Conservation (phyloP, 345 rosid genomes). For the Hibiscus trionum region DNA sequence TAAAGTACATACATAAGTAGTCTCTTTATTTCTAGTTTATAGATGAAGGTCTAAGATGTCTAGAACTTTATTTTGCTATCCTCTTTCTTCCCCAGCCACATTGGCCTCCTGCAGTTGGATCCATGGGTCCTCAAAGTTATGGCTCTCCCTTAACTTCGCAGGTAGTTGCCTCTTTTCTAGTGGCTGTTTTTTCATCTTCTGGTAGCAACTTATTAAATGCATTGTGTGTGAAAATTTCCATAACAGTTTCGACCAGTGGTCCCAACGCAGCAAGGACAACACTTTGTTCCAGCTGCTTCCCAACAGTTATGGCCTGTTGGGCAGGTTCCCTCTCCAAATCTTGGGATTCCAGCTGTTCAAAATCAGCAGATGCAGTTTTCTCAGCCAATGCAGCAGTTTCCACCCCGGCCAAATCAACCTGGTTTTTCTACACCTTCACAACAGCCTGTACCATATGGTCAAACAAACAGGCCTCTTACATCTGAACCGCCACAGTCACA, state of each 20-base stretch:
- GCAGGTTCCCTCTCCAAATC: conserved; percentile 48
- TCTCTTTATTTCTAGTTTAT: background rate
- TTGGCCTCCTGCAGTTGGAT: conserved; percentile 31
- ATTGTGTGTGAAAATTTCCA: conserved; percentile 9
- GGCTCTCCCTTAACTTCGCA: conserved; percentile 17
- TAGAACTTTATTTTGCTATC: background rate
- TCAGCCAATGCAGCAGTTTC: conserved; percentile 67
- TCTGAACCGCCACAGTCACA: conserved; percentile 50
- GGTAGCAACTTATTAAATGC: background rate
- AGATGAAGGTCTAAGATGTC: conserved; percentile 2
- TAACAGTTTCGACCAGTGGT: conserved; percentile 66
- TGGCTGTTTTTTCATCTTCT: conserved; percentile 1
- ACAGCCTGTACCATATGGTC: conserved; percentile 58
- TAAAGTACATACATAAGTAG: background rate
- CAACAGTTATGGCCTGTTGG: conserved; percentile 71
- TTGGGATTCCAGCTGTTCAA: conserved; percentile 44
- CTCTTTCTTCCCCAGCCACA: conserved; percentile 18
- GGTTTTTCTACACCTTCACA: conserved; percentile 46
- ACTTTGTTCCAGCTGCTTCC: conserved; percentile 46
- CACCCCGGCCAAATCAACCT: conserved; percentile 71
- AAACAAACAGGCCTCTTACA: conserved; percentile 49
- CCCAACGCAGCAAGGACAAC: conserved; percentile 61
- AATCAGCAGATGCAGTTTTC: conserved; percentile 54
- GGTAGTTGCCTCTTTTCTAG: conserved; percentile 9
- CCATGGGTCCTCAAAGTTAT: conserved; percentile 28